Evolutionary conservation across 2,329 filamentous ascomycete species (phyloP).

Genomic region (Trichophyton schoenleinii): DNA sequence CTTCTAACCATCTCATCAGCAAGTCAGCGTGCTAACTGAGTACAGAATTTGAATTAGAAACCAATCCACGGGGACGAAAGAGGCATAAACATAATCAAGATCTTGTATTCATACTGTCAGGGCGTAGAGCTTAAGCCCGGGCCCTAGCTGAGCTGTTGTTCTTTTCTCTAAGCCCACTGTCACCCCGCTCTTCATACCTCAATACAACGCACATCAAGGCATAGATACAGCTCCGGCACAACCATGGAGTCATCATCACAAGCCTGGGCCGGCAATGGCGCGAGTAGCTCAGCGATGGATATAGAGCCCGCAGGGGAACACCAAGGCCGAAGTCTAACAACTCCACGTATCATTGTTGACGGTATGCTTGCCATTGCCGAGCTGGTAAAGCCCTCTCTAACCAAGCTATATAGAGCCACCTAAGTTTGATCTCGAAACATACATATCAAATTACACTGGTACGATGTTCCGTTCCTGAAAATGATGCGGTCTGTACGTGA

Average conservation of each 20-base stretch:
- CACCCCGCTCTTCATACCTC: neutral
- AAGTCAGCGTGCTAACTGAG: neutral
- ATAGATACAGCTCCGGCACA: neutral
- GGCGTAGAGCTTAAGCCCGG: neutral
- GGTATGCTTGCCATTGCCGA: neutral
- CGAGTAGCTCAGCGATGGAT: neutral
- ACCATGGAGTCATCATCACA: neutral
- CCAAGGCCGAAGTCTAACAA: neutral
- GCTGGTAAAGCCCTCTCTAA: neutral
- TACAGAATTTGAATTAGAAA: neutral
- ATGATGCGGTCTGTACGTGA: conserved; percentile 5
- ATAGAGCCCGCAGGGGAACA: neutral
- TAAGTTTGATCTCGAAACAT: conserved; percentile 83
- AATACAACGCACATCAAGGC: neutral
- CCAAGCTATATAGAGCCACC: conserved; percentile 49
- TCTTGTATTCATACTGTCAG: neutral
- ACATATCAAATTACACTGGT: conserved; percentile 83
- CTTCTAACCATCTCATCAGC: neutral
- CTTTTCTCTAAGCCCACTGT: too few relatives aligned
- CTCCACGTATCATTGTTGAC: neutral
- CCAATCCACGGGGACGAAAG: neutral
- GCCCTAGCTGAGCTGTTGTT: neutral
- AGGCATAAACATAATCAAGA: neutral
- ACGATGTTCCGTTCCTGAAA: conserved; percentile 13
- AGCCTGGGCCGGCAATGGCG: neutral